These are phyloP conservation scores for Aspergillus fructus DNA, from an alignment of 2,329 filamentous ascomycete genomes.

Conservation along the genomic window DNA sequence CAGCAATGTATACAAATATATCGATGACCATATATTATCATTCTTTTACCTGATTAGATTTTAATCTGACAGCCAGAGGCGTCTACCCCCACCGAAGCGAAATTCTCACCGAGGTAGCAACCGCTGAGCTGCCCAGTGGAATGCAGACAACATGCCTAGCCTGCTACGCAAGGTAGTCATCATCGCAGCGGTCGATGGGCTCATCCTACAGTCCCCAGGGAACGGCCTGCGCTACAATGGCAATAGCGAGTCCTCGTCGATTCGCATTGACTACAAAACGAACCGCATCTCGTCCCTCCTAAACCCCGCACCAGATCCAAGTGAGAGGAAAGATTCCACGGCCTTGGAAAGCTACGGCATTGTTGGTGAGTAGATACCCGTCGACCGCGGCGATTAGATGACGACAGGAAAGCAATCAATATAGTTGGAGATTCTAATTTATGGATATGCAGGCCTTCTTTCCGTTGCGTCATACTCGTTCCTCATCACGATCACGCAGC, in stretches of 20 bases:
- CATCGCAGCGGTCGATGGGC: constrained; percentile 76
- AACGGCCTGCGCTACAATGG: constrained; percentile 46
- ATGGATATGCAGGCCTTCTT: constrained; percentile 66
- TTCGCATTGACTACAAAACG: constrained; percentile 70
- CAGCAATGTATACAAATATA: constrained; percentile 1
- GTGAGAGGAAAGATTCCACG: constrained; percentile 29
- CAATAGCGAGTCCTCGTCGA: constrained; percentile 55
- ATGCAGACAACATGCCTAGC: constrained; percentile 61
- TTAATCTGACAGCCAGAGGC: background rate
- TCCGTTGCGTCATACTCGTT: constrained; percentile 79
- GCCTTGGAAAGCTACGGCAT: constrained; percentile 54
- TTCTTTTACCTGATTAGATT: background rate
- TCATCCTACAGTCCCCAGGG: constrained; percentile 73
- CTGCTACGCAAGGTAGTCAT: constrained; percentile 78
- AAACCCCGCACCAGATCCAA: constrained; percentile 25
- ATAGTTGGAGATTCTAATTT: background rate
- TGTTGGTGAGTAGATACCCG: constrained; percentile 49
- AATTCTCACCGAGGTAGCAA: constrained; percentile 5
- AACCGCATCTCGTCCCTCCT: constrained; percentile 52
- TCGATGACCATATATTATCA: background rate
- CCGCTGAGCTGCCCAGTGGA: background rate
- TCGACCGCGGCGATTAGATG: background rate
- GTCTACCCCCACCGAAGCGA: constrained; percentile 4
- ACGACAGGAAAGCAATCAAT: background rate
- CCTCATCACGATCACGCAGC: constrained; percentile 80